A percentile compares a stretch with the other conserved stretches of the same genome.
These are phyloP conservation scores for Boletus sensibilis DNA, from an alignment of 768 basidiomycete species.

Conservation along the genomic window DNA sequence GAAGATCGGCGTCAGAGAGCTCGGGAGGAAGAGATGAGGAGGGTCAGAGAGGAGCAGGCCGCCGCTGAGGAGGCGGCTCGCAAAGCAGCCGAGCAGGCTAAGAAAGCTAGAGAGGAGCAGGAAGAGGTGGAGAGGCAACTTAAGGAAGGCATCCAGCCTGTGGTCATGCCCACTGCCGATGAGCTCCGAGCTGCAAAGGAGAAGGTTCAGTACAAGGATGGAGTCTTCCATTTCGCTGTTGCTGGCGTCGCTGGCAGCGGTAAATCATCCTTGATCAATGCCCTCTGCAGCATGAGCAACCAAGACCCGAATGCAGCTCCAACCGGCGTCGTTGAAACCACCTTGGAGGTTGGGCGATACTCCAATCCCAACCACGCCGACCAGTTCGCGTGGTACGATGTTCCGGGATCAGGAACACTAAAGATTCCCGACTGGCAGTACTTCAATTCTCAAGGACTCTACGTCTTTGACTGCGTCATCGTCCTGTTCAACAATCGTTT, in stretches of 20 bases:
- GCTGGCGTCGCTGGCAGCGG: constrained; percentile 33
- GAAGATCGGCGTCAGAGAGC: constrained; percentile 22
- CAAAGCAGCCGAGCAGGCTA: constrained; percentile 23
- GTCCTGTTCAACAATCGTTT: constrained; percentile 37
- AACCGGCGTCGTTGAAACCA: constrained; percentile 36
- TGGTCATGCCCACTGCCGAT: constrained; percentile 28
- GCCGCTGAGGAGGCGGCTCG: constrained; percentile 28
- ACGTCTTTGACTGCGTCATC: constrained; percentile 37
- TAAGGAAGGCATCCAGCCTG: constrained; percentile 30
- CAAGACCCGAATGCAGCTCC: constrained; percentile 28
- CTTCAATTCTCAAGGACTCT: constrained; percentile 39
- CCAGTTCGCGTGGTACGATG: constrained; percentile 37
- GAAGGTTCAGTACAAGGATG: constrained; percentile 29
- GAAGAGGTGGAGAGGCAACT: constrained; percentile 25
- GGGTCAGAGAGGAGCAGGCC: constrained; percentile 12
- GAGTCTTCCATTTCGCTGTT: constrained; percentile 30
- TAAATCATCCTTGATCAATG: constrained; percentile 34
- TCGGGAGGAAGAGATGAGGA: constrained; percentile 20
- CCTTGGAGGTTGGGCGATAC: constrained; percentile 30
- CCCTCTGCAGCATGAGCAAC: constrained; percentile 33
- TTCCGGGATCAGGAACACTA: constrained; percentile 39
- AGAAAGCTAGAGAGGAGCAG: constrained; percentile 17
- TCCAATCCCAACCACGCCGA: constrained; percentile 23
- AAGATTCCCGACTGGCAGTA: constrained; percentile 38
- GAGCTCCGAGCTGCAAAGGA: constrained; percentile 27